Evolutionary conservation across 2,329 filamentous ascomycete species (phyloP).

Genomic region (Penicillium sp.): DNA sequence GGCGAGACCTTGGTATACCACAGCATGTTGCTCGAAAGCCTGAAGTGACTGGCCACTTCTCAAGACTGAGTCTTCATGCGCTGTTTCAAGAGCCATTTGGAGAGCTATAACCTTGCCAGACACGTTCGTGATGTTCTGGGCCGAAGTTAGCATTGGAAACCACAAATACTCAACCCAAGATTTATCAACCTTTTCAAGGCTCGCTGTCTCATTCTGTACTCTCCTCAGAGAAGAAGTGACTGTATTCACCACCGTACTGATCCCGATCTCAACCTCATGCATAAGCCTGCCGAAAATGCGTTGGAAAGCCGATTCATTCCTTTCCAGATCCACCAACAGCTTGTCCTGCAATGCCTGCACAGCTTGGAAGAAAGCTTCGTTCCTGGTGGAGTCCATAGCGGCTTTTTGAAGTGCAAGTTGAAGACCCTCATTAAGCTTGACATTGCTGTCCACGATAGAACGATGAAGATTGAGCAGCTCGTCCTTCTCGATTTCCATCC

Average conservation of each 20-base stretch:
- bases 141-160: not conserved
- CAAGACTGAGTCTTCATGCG: conserved; percentile 30
- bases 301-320: conserved; percentile 26
- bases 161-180: not conserved
- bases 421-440: conserved; percentile 37
- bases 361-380: conserved; percentile 35
- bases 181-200: not conserved
- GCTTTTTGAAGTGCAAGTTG: conserved; percentile 35
- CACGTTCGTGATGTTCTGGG: conserved; percentile 33
- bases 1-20: conserved; percentile 30
- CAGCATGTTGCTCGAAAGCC: conserved; percentile 28
- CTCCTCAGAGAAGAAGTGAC: conserved; percentile 18
- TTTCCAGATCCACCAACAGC: conserved; percentile 34
- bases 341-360: conserved; percentile 32
- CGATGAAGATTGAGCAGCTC: conserved; percentile 43
- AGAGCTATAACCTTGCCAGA: conserved; percentile 25
- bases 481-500: conserved; percentile 58
- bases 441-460: conserved; percentile 38
- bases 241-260: conserved; percentile 22
- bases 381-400: conserved; percentile 28
- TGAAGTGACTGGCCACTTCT: conserved; percentile 28
- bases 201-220: conserved; percentile 24
- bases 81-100: conserved; percentile 23
- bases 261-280: conserved; percentile 24
- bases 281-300: conserved; percentile 27